These are phyloP conservation scores for Saposhnikovia divaricata DNA, from an alignment of 129 eudicot genomes.

Conservation along the genomic window DNA sequence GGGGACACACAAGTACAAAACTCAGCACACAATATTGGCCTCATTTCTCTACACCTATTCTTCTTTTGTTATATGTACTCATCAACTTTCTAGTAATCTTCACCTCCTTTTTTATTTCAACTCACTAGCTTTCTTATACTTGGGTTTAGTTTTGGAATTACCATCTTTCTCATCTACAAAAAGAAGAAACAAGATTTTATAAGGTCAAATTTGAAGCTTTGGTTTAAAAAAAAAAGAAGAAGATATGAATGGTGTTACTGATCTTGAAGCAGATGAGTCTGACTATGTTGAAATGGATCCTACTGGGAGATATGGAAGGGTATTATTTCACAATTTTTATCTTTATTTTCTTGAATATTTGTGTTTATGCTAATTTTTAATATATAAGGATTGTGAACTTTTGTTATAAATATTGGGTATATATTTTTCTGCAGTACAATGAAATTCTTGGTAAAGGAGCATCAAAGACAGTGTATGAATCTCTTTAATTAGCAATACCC, in stretches of 20 bases:
- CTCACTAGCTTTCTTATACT: not conserved
- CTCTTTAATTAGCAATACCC: slow-evolving; percentile 6
- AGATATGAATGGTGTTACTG: slow-evolving; percentile 45
- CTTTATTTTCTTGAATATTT: not conserved
- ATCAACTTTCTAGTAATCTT: slow-evolving; percentile 18
- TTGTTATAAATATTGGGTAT: not conserved
- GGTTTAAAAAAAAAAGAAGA: not conserved
- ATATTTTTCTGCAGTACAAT: slow-evolving; percentile 47
- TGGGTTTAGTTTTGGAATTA: not conserved
- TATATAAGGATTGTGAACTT: not conserved
- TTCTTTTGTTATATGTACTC: slow-evolving; percentile 10
- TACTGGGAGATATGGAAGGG: slow-evolving; percentile 95
- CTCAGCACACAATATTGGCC: slow-evolving; percentile 16
- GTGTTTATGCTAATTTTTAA: not conserved
- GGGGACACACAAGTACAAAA: slow-evolving; percentile 13
- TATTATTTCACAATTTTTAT: slow-evolving; percentile 14
- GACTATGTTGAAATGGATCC: slow-evolving; percentile 94
- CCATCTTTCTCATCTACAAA: not conserved
- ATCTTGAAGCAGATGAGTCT: slow-evolving; percentile 41
- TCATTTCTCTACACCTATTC: slow-evolving; percentile 22
- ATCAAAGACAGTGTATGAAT: slow-evolving; percentile 80
- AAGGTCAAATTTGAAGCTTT: not conserved
- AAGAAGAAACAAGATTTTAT: not conserved
- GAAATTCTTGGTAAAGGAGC: slow-evolving; percentile 95
- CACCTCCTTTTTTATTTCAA: not conserved